Conservation (phyloP, 495 filamentous ascomycete species). For the Aspergillus ostianus region DNA sequence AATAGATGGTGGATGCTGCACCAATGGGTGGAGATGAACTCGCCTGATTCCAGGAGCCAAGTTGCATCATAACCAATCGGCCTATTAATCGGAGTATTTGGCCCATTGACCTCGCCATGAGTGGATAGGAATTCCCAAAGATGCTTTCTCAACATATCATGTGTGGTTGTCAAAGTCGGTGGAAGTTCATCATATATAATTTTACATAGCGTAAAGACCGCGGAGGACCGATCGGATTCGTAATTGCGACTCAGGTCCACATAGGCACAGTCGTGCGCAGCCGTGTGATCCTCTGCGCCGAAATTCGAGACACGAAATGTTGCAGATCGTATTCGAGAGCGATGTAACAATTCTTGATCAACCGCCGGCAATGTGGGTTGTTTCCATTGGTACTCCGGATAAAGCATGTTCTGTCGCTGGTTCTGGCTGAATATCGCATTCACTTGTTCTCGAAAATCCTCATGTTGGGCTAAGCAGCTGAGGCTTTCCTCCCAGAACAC, state of each 20-base stretch:
- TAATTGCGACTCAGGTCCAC: constrained; percentile 5
- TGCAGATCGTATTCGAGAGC: constrained; percentile 48
- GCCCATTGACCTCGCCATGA: constrained; percentile 6
- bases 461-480: constrained; percentile 50
- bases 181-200: constrained; percentile 12
- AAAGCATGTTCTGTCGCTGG: constrained; percentile 18
- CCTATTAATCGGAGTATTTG: constrained; percentile 11
- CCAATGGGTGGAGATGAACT: constrained; percentile 29
- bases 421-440: constrained; percentile 40
- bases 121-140: constrained; percentile 17
- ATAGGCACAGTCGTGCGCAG: constrained; percentile 34
- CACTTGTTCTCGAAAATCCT: constrained; percentile 41
- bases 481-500: constrained; percentile 46
- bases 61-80: constrained; percentile 20
- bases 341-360: constrained; percentile 28
- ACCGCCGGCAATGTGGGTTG: constrained; percentile 6
- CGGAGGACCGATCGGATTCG: constrained; percentile 6
- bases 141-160: neutral
- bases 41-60: constrained; percentile 13
- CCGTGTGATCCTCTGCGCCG: constrained; percentile 50
- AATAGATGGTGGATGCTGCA: constrained; percentile 35
- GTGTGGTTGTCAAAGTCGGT: neutral
- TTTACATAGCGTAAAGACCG: constrained; percentile 12
- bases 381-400: neutral
- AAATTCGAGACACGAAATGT: constrained; percentile 48